Evolutionary conservation across 257 asterid genomes (phyloP).

Genomic region (Misopates orontium): DNA sequence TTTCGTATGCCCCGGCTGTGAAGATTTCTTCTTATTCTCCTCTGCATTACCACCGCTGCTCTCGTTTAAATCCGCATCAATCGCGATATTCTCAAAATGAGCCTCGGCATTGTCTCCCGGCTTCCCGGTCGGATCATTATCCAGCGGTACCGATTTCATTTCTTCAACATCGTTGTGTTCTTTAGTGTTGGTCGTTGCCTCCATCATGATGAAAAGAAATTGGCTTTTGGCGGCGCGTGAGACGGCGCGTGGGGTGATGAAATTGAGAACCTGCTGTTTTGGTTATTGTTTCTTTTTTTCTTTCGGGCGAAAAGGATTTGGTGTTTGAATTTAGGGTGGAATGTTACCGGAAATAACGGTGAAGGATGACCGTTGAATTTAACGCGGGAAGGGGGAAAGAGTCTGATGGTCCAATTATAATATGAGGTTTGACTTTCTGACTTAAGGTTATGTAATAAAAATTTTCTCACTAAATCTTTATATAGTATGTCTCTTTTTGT

Average conservation of each 20-base stretch:
- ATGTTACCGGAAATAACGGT: slow-evolving; percentile 40
- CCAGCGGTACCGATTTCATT: too few relatives aligned
- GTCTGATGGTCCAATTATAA: slow-evolving; percentile 19
- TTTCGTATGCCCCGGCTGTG: slow-evolving; percentile 33
- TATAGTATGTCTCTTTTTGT: too few relatives aligned
- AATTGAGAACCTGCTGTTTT: neutral
- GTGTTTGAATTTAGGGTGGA: slow-evolving; percentile 7
- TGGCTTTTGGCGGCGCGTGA: slow-evolving; percentile 39
- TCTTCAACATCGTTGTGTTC: slow-evolving; percentile 42
- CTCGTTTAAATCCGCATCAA: slow-evolving; percentile 33
- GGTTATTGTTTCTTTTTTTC: too few relatives aligned
- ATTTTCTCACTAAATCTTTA: too few relatives aligned
- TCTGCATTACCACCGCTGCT: neutral
- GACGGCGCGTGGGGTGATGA: slow-evolving; percentile 34
- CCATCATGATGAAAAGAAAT: slow-evolving; percentile 34
- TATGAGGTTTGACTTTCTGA: too few relatives aligned
- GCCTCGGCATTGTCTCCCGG: slow-evolving; percentile 27
- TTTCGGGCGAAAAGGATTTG: neutral
- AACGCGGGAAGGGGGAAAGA: slow-evolving; percentile 37
- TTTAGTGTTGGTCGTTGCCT: slow-evolving; percentile 36
- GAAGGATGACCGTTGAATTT: slow-evolving; percentile 34
- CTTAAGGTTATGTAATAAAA: too few relatives aligned
- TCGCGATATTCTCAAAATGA: slow-evolving; percentile 1
- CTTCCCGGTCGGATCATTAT: slow-evolving; percentile 36
- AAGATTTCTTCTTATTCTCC: slow-evolving; percentile 11